Conservation (phyloP, 371 early-diverging fungal species). For the Mortierella sp. region DNA sequence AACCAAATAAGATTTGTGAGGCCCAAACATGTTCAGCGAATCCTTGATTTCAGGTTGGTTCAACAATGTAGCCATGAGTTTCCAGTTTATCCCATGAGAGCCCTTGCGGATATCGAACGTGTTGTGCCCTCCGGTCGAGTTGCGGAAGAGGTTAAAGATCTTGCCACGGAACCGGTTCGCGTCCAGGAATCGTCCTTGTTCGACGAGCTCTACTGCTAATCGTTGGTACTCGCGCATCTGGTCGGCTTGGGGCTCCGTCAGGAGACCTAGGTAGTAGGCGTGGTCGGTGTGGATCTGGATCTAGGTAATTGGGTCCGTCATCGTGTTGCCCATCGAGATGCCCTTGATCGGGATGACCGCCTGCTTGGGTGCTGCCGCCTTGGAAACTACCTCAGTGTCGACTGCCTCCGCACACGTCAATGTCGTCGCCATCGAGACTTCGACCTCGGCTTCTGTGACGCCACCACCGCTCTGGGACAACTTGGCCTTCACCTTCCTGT, state of each 20-base stretch:
- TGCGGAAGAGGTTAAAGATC: slow-evolving; percentile 69
- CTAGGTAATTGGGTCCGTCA: slow-evolving; percentile 70
- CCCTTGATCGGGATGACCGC: slow-evolving; percentile 59
- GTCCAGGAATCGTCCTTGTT: slow-evolving; percentile 59
- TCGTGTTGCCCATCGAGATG: slow-evolving; percentile 67
- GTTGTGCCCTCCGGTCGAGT: slow-evolving; percentile 72
- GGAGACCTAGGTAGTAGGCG: slow-evolving; percentile 65
- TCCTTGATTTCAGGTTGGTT: slow-evolving; percentile 60
- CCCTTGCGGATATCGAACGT: slow-evolving; percentile 76
- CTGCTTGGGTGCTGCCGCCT: not conserved
- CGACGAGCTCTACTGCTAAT: slow-evolving; percentile 49
- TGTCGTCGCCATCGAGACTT: not conserved
- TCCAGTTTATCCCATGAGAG: slow-evolving; percentile 64
- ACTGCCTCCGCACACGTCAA: too few relatives aligned
- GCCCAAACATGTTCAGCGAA: slow-evolving; percentile 62
- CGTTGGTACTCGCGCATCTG: slow-evolving; percentile 56
- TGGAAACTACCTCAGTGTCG: not conserved
- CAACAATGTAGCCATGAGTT: slow-evolving; percentile 65
- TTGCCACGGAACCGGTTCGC: slow-evolving; percentile 59
- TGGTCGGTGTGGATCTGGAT: slow-evolving; percentile 69
- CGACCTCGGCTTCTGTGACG: not conserved
- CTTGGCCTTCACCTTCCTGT: slow-evolving; percentile 28
- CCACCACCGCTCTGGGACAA: not conserved
- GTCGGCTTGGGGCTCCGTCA: slow-evolving; percentile 54
- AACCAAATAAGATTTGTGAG: slow-evolving; percentile 24